Evolutionary conservation across 768 basidiomycete species (phyloP).

Genomic region (Gelatoporia subvermispora): DNA sequence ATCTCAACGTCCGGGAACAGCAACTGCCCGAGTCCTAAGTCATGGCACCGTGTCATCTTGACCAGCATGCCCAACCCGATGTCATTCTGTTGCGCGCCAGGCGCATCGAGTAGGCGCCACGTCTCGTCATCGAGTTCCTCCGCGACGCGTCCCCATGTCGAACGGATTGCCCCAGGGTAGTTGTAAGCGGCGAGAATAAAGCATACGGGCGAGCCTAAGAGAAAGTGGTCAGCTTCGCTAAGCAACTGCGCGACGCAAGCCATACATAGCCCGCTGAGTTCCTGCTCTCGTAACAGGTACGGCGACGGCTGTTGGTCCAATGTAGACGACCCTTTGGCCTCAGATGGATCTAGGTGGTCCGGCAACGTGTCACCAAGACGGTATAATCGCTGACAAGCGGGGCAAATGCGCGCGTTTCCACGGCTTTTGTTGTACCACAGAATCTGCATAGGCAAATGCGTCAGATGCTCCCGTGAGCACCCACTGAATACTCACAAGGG

Average conservation of each 20-base stretch:
- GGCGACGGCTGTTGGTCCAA: slow-evolving; percentile 26
- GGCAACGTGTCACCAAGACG: slow-evolving; percentile 60
- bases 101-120: slow-evolving; percentile 55
- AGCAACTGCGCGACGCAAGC: slow-evolving; percentile 5
- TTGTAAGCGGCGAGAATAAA: slow-evolving; percentile 68
- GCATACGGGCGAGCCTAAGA: slow-evolving; percentile 69
- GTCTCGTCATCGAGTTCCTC: slow-evolving; percentile 65
- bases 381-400: slow-evolving; percentile 72
- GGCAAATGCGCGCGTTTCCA: slow-evolving; percentile 64
- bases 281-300: slow-evolving; percentile 53
- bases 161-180: slow-evolving; percentile 57
- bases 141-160: slow-evolving; percentile 63
- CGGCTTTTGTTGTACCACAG: slow-evolving; percentile 87
- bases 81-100: slow-evolving; percentile 28
- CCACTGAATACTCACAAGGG: slow-evolving; percentile 43
- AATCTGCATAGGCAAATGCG: slow-evolving; percentile 37
- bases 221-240: not conserved
- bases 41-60: slow-evolving; percentile 70
- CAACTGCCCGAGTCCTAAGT: slow-evolving; percentile 68
- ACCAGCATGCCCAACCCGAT: slow-evolving; percentile 57
- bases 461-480: no score
- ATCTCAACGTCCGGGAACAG: slow-evolving; percentile 26
- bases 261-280: slow-evolving; percentile 75
- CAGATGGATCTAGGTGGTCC: slow-evolving; percentile 26
- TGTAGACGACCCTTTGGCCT: slow-evolving; percentile 10